Evolutionary conservation across 768 basidiomycete species (phyloP), one percentile per base, ranked within the genome.

Genomic region (Mrakia blollopis): DNA sequence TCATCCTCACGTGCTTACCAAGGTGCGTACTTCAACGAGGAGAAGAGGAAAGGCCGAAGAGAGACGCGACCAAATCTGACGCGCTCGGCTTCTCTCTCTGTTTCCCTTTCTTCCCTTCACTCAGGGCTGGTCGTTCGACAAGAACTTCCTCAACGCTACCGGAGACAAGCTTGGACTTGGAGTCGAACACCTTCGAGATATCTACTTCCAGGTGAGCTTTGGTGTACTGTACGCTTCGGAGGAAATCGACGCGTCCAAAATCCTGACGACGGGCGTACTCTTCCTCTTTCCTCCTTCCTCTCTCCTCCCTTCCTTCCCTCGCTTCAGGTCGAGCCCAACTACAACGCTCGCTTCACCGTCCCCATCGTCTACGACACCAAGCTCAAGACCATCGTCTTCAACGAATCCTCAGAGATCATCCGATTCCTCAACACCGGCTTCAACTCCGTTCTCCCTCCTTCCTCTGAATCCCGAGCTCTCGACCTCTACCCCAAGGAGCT

Each of bases 351-450:
- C 7, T 79, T 57, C 35, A 52, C 72, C 35, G 79, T 81, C 35
- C 94, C 94, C 8, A 84, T 93, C 47, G 86, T 99, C 8, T 99
- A 93, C 92, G 97, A 98, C 85, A 95, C 90, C 86, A 92, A 95
- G 83, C 85, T 82, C 60, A 85, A 90, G 63, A 91, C 91, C 57
- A 91, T 98, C 80, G 97, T 99, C 76, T 98, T 94, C 86, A 98
- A 98, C 83, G 96, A 99, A 82, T 84, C 83, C 60, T 81, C 91
- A 3, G 96, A 98, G 85, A 94, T 98, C 82, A 93, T 98, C 81
- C 90, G 96, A 75, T 91, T 96, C 11, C 88, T 98, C 85, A 98
- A 99, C 84, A 87, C 87, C 10, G 90, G 88, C 1, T 95, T 96
- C 85, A 90, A 97, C 82, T 85, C 89, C 30, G 80, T 91, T 28